Evolutionary conservation across 768 basidiomycete species (phyloP).

Genomic region (Saitozyma sp.): DNA sequence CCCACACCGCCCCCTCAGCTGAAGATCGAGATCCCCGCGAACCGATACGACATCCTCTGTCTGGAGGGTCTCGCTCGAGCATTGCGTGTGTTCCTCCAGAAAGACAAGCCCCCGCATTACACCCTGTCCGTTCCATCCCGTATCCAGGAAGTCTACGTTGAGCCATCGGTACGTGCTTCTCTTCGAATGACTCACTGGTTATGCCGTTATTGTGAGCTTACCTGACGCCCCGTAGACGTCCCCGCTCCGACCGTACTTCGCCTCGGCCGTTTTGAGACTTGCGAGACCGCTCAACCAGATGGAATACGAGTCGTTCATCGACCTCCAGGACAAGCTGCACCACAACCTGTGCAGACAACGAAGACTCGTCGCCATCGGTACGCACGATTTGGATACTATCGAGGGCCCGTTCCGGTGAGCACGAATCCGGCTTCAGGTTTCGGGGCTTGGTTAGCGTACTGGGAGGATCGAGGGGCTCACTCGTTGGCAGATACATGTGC

Average conservation of each 20-base stretch:
- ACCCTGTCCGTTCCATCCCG: slow-evolving; percentile 67
- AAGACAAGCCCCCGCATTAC: slow-evolving; percentile 68
- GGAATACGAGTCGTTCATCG: slow-evolving; percentile 95
- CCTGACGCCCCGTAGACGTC: slow-evolving; percentile 61
- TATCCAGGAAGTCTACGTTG: slow-evolving; percentile 68
- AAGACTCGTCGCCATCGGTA: slow-evolving; percentile 92
- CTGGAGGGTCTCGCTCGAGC: slow-evolving; percentile 92
- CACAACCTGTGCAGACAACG: slow-evolving; percentile 89
- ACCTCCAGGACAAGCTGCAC: slow-evolving; percentile 98
- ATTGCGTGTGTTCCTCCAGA: slow-evolving; percentile 76
- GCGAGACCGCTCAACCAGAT: slow-evolving; percentile 75
- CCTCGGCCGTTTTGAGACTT: slow-evolving; percentile 85
- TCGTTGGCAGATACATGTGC: slow-evolving; percentile 45
- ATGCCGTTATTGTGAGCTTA: neutral
- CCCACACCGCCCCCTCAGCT: slow-evolving; percentile 86
- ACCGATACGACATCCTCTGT: slow-evolving; percentile 97
- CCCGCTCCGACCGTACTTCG: slow-evolving; percentile 84
- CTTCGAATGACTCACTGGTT: neutral
- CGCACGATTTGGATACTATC: slow-evolving; percentile 91
- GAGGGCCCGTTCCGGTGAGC: slow-evolving; percentile 84
- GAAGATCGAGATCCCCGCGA: slow-evolving; percentile 99
- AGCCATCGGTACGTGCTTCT: slow-evolving; percentile 65
- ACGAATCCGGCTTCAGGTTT: neutral
- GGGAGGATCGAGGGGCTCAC: neutral
- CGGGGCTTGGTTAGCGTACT: neutral